Conservation (phyloP, 306 rosid genomes). For the Hippophae rhamnoides region DNA sequence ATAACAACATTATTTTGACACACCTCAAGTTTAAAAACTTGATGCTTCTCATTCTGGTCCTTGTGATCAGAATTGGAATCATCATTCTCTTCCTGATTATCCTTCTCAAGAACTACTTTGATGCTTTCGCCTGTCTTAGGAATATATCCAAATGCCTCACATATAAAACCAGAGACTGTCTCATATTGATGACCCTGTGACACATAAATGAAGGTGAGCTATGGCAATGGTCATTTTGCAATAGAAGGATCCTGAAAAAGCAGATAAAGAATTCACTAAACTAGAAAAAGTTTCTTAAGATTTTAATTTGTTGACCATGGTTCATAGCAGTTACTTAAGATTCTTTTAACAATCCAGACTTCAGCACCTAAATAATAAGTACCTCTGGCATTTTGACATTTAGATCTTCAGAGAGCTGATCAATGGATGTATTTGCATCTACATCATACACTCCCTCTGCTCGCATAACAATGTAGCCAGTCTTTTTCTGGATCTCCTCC, state of each 20-base stretch:
- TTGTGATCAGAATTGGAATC: slow-evolving; percentile 58
- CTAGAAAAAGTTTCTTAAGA: not conserved
- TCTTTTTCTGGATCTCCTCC: slow-evolving; percentile 99
- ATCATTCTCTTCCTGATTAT: slow-evolving; percentile 54
- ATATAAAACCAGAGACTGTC: slow-evolving; percentile 94
- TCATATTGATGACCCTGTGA: slow-evolving; percentile 93
- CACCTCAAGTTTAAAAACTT: slow-evolving; percentile 84
- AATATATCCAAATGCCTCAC: slow-evolving; percentile 46
- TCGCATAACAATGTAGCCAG: slow-evolving; percentile 97
- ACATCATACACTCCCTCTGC: slow-evolving; percentile 92
- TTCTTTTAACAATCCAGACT: slow-evolving; percentile 4
- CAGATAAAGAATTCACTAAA: not conserved
- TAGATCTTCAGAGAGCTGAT: slow-evolving; percentile 96
- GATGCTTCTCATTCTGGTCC: slow-evolving; percentile 62
- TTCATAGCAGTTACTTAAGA: not conserved
- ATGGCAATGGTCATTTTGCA: not conserved
- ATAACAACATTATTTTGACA: slow-evolving; percentile 11
- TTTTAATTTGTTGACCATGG: not conserved
- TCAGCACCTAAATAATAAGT: slow-evolving; percentile 1
- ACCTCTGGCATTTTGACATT: slow-evolving; percentile 95
- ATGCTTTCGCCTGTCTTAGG: slow-evolving; percentile 92
- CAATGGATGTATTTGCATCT: slow-evolving; percentile 94
- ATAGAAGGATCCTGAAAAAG: slow-evolving; percentile 5
- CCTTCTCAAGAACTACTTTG: slow-evolving; percentile 73
- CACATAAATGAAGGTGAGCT: slow-evolving; percentile 2